Conservation (phyloP, 2,329 filamentous ascomycete species). For the Pleochaeta shiraiana region DNA sequence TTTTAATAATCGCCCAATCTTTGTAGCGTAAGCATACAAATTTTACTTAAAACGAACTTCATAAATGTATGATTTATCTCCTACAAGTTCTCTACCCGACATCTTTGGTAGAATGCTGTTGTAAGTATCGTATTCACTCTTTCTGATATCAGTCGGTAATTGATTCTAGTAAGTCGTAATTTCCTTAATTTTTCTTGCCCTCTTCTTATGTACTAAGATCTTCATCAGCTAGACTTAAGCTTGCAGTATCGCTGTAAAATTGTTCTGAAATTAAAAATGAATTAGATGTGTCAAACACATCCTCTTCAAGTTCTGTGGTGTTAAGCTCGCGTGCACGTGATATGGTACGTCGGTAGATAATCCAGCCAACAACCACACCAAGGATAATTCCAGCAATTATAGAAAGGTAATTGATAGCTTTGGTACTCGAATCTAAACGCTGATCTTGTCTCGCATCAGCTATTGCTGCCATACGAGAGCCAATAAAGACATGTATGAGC, state of each 20-base stretch:
- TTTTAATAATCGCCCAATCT: too few species aligned
- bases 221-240: too few species aligned
- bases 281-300: slow-evolving; percentile 4
- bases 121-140: too few species aligned
- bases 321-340: slow-evolving; percentile 36
- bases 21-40: too few species aligned
- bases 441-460: slow-evolving; percentile 51
- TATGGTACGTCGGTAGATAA: slow-evolving; percentile 63
- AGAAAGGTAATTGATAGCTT: slow-evolving; percentile 62
- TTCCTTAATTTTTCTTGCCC: too few species aligned
- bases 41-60: too few species aligned
- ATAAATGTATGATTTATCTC: too few species aligned
- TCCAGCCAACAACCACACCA: slow-evolving; percentile 54
- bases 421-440: slow-evolving; percentile 52
- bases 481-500: slow-evolving; percentile 82
- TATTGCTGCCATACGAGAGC: slow-evolving; percentile 57
- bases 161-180: too few species aligned
- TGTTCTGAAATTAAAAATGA: neutral
- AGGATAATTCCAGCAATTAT: slow-evolving; percentile 51
- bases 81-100: too few species aligned
- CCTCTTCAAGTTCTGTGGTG: slow-evolving; percentile 14
- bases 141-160: too few species aligned
- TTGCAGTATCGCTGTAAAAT: neutral
- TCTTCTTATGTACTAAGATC: too few species aligned
- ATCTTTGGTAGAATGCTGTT: too few species aligned